Conservation (phyloP, 208 protist species). For the Borovskyia barvae region DNA sequence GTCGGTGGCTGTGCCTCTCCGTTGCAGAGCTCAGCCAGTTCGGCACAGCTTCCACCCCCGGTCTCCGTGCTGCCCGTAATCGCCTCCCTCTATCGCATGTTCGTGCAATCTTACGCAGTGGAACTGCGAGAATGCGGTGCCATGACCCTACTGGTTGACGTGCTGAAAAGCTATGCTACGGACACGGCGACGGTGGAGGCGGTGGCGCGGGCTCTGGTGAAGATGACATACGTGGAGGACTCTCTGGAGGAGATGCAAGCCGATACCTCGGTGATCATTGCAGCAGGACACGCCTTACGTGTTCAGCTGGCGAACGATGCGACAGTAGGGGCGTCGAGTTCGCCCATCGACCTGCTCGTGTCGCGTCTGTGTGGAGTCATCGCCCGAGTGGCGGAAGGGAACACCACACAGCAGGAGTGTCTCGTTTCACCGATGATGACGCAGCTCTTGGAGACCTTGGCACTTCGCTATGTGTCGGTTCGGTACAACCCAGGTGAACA, state of each 20-base stretch:
- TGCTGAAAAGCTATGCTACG: slow-evolving; percentile 30
- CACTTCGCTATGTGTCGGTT: slow-evolving; percentile 15
- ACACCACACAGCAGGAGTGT: slow-evolving; percentile 26
- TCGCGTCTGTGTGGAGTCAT: slow-evolving; percentile 41
- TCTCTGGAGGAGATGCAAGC: slow-evolving; percentile 35
- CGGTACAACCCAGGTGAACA: not conserved
- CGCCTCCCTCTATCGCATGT: slow-evolving; percentile 7
- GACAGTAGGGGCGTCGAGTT: not conserved
- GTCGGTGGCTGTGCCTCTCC: no score
- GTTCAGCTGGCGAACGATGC: slow-evolving; percentile 8
- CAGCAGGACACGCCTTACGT: slow-evolving; percentile 33
- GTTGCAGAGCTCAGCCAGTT: not conserved
- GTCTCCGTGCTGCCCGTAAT: slow-evolving; percentile 1
- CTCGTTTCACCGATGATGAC: slow-evolving; percentile 24
- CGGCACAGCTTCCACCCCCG: not conserved
- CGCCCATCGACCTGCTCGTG: slow-evolving; percentile 39
- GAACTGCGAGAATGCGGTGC: slow-evolving; percentile 8
- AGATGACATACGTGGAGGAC: slow-evolving; percentile 57
- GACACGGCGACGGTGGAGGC: slow-evolving; percentile 49
- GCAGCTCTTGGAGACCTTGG: slow-evolving; percentile 13
- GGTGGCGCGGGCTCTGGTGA: slow-evolving; percentile 59
- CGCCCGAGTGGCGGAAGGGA: slow-evolving; percentile 37
- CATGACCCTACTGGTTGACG: slow-evolving; percentile 31
- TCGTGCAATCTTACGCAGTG: slow-evolving; percentile 12
- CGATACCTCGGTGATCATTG: slow-evolving; percentile 26